phyloP scores from a whole-genome alignment of 73 alveolate species.

The Blepharisma stoltei region DNA sequence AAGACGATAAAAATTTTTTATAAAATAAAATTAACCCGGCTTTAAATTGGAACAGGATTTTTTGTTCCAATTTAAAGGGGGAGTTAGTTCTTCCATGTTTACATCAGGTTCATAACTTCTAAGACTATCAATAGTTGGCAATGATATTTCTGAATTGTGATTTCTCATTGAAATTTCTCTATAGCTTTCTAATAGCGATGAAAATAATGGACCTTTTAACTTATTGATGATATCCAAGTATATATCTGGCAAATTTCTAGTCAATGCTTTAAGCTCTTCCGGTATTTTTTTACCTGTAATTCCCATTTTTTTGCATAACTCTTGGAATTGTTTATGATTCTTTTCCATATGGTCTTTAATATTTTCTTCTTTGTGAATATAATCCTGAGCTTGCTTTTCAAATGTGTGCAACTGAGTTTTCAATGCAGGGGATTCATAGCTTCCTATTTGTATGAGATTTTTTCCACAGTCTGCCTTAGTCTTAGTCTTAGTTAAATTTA shows the following conservation, averaged over 20 bases:
- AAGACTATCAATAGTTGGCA: neutral
- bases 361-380: neutral
- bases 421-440: conserved; percentile 5
- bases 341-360: neutral
- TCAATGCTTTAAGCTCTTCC: neutral
- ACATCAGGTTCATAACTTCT: neutral
- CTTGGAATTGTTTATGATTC: neutral
- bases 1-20: too few relatives aligned
- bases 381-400: conserved; percentile 10
- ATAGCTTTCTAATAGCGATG: neutral
- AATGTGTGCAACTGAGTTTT: neutral
- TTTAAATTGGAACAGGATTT: too few relatives aligned
- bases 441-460: conserved; percentile 18
- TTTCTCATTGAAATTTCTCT: neutral
- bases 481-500: too few relatives aligned
- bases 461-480: conserved; percentile 25
- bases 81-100: conserved; percentile 1
- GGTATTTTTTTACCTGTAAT: neutral
- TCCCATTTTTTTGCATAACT: neutral
- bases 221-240: neutral
- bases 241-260: conserved; percentile 21
- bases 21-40: too few relatives aligned
- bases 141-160: neutral
- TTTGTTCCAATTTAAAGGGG: too few relatives aligned
- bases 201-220: neutral